These are phyloP conservation scores for Amoebophrya sp. DNA, from an alignment of 169 alveolate genomes.

Conservation along the genomic window DNA sequence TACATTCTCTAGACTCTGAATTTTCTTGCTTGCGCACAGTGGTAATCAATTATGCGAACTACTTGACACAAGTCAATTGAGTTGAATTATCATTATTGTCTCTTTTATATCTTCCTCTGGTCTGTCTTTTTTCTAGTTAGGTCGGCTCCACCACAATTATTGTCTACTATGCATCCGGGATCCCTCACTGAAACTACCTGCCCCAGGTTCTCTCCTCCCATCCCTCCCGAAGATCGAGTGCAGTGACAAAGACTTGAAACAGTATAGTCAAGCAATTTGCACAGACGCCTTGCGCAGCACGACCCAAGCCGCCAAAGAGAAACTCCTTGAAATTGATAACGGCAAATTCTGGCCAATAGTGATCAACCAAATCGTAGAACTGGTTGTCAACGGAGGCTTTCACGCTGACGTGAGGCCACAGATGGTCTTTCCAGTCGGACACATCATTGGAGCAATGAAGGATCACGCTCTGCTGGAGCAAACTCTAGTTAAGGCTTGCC, in stretches of 20 bases:
- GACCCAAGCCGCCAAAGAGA: not conserved
- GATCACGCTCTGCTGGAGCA: not conserved
- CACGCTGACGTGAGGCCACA: constrained; percentile 5
- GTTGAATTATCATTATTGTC: too few species aligned
- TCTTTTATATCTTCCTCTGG: too few species aligned
- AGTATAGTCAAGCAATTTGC: not conserved
- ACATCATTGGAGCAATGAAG: not conserved
- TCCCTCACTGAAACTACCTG: too few species aligned
- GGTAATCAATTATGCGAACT: too few species aligned
- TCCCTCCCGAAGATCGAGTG: not conserved
- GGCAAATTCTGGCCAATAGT: not conserved
- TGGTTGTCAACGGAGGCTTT: not conserved
- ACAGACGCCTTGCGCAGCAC: constrained; percentile 6
- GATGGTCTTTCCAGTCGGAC: constrained; percentile 3
- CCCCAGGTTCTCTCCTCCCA: too few species aligned
- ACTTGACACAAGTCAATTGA: too few species aligned
- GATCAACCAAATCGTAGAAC: not conserved
- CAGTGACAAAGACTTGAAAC: not conserved
- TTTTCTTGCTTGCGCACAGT: too few species aligned
- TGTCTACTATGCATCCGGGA: too few species aligned
- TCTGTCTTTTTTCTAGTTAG: too few species aligned
- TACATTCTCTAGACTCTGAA: too few species aligned
- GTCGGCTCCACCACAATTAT: too few species aligned
- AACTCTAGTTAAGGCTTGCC: too few species aligned
- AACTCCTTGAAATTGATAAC: not conserved